Conservation (phyloP, 2,329 filamentous ascomycete species). For the Monosporascus cannonballus region DNA sequence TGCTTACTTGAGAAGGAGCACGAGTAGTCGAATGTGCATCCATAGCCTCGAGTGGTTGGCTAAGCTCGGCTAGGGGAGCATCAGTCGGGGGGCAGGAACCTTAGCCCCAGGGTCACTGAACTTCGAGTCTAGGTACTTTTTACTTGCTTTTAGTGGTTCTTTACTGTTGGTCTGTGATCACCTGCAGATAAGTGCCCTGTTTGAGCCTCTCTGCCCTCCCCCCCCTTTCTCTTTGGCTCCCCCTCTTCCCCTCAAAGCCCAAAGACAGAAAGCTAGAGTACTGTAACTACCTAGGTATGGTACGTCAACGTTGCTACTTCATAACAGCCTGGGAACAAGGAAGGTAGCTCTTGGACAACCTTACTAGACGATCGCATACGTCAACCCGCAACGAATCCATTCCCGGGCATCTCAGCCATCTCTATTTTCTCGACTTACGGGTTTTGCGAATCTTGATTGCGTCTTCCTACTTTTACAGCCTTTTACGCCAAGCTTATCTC, state of each 20-base stretch:
- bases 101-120: no score
- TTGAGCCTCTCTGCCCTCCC: neutral
- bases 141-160: no score
- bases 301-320: no score
- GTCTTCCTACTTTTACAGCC: neutral
- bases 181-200: neutral
- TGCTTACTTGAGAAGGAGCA: no score
- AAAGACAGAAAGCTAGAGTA: neutral
- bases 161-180: no score
- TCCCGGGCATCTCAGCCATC: neutral
- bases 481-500: neutral
- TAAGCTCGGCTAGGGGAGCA: no score
- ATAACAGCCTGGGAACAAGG: no score
- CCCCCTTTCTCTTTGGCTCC: neutral
- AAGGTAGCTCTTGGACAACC: neutral
- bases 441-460: neutral
- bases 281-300: neutral
- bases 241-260: neutral
- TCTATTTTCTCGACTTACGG: neutral
- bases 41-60: no score
- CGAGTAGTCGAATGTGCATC: no score
- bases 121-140: no score
- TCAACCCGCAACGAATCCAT: neutral
- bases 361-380: neutral
- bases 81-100: no score